A percentile compares a stretch with the other conserved stretches of the same genome.
These are phyloP conservation scores for Knufia fluminis DNA, from an alignment of 2,329 filamentous ascomycete species.

Conservation along the genomic window DNA sequence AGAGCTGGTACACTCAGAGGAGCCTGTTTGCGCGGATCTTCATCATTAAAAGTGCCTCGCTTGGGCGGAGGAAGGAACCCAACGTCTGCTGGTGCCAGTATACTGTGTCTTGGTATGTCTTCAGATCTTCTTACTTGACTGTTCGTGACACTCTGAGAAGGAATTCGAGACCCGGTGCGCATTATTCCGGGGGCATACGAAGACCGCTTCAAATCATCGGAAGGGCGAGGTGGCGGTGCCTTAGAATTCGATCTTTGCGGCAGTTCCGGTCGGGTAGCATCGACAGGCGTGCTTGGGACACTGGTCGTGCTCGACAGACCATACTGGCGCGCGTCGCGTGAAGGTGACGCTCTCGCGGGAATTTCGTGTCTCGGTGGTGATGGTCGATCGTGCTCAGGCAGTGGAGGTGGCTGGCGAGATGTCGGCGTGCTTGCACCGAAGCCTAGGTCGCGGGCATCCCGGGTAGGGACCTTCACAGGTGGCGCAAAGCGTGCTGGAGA, in stretches of 20 bases:
- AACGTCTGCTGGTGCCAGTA: conserved; percentile 8
- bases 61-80: conserved; percentile 28
- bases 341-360: not conserved
- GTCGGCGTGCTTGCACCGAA: conserved; percentile 40
- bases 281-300: conserved; percentile 14
- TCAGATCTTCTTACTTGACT: conserved; percentile 1
- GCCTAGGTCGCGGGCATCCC: conserved; percentile 27
- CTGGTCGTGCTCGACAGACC: conserved; percentile 12
- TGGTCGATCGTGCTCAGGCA: conserved; percentile 20
- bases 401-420: conserved; percentile 21
- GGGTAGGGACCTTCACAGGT: not conserved
- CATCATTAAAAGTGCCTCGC: conserved; percentile 21
- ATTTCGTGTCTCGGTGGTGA: conserved; percentile 9
- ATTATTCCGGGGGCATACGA: not conserved
- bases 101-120: not conserved
- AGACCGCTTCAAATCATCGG: conserved; percentile 17
- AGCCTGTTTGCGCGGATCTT: conserved; percentile 11
- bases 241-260: conserved; percentile 35
- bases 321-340: conserved; percentile 18
- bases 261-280: conserved; percentile 39
- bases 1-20: conserved; percentile 14
- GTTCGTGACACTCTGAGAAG: not conserved
- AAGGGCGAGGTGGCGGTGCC: conserved; percentile 19
- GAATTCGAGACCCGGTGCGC: not conserved
- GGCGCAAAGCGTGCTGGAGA: not conserved